phyloP scores from a whole-genome alignment of 306 rosid species.

The Trifolium subterraneum region DNA sequence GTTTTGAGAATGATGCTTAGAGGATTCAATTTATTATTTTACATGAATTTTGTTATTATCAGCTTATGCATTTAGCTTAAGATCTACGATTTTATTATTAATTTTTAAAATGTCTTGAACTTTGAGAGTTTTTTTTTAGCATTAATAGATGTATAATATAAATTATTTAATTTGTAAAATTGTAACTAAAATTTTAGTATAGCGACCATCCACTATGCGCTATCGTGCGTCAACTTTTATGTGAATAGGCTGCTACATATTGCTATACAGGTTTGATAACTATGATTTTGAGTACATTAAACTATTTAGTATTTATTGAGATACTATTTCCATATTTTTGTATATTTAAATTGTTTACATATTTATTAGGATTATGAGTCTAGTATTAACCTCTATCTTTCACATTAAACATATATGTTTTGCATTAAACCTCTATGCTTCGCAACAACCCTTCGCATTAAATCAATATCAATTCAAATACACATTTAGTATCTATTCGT shows the following conservation, averaged over 20 bases:
- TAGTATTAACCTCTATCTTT: not conserved
- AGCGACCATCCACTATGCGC: not conserved
- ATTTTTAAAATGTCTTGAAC: not conserved
- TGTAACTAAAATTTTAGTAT: not conserved
- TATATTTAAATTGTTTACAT: slow-evolving; percentile 1
- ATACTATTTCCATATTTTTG: not conserved
- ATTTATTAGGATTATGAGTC: slow-evolving; percentile 7
- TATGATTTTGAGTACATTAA: not conserved
- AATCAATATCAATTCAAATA: slow-evolving; percentile 1
- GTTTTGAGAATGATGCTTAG: not conserved
- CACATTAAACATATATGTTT: no score
- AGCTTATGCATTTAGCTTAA: not conserved
- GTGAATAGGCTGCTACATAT: not conserved
- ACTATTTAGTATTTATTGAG: slow-evolving; percentile 3
- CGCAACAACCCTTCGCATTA: not conserved
- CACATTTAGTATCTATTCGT: not conserved
- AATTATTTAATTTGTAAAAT: not conserved
- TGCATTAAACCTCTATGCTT: slow-evolving; percentile 1
- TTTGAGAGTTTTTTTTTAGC: not conserved
- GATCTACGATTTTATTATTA: not conserved
- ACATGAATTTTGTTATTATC: not conserved
- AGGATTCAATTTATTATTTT: not conserved
- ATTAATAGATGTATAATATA: not conserved
- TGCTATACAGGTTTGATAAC: not conserved
- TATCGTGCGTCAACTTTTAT: not conserved